Evolutionary conservation across 805 yeast genomes (phyloP).

Genomic region (Zygosaccharomyces bailii): DNA sequence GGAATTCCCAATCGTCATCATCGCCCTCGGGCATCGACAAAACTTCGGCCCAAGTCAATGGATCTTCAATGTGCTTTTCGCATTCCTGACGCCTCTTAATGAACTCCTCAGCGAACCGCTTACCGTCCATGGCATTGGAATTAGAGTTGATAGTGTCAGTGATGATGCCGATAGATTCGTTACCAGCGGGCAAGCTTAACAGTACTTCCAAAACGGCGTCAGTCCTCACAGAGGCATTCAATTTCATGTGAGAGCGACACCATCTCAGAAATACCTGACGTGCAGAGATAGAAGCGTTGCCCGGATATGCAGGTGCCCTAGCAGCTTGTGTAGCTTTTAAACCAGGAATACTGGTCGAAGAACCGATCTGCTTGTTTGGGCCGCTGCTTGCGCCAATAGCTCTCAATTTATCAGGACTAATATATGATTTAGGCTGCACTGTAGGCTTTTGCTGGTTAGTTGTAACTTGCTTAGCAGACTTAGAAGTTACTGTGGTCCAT

Average conservation of each 20-base stretch:
- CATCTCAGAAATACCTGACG: conserved; percentile 65
- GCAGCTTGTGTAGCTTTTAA: conserved; percentile 24
- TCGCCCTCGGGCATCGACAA: conserved; percentile 43
- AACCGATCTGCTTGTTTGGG: conserved; percentile 24
- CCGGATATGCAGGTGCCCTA: conserved; percentile 26
- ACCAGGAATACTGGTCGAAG: conserved; percentile 31
- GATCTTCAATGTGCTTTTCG: conserved; percentile 50
- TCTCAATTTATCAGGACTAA: conserved; percentile 37
- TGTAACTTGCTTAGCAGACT: conserved; percentile 25
- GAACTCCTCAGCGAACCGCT: conserved; percentile 90
- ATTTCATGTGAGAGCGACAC: conserved; percentile 64
- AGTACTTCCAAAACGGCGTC: conserved; percentile 79
- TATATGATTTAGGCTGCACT: conserved; percentile 24
- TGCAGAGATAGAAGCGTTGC: conserved; percentile 38
- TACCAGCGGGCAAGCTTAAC: conserved; percentile 70
- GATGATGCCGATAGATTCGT: conserved; percentile 78
- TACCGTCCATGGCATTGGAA: conserved; percentile 88
- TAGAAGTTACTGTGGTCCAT: conserved; percentile 35
- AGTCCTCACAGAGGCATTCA: conserved; percentile 71
- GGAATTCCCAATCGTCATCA: conserved; percentile 58
- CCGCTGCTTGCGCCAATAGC: conserved; percentile 26
- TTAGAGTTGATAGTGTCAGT: conserved; percentile 89
- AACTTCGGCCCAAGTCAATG: conserved; percentile 73
- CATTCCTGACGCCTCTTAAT: conserved; percentile 70
- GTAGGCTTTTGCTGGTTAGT: conserved; percentile 21